Percentiles rank a stretch among this genome's conserved stretches.
Conservation (phyloP, 129 eudicot genomes). For the Glebionis coronaria region DNA sequence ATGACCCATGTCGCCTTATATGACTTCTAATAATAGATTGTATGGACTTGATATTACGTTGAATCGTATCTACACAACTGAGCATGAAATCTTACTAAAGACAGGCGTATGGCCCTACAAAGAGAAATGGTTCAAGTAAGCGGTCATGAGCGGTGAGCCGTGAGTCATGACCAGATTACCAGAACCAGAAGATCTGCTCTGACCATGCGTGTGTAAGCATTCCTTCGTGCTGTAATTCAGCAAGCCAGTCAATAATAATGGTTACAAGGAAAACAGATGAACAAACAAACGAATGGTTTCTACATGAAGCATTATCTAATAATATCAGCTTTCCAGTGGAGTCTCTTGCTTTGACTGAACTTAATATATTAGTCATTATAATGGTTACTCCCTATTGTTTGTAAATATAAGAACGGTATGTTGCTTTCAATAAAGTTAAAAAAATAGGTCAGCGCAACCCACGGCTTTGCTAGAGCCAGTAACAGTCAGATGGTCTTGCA, state of each 20-base stretch:
- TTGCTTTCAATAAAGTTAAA: background rate
- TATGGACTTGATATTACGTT: constrained; percentile 23
- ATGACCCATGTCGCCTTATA: constrained; percentile 11
- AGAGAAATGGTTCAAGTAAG: constrained; percentile 32
- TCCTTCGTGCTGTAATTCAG: constrained; percentile 18
- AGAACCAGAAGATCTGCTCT: constrained; percentile 13
- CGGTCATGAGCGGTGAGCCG: constrained; percentile 8
- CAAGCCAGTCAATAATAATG: constrained; percentile 30
- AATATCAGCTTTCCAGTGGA: too few relatives aligned
- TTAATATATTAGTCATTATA: too few relatives aligned
- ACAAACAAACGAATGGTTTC: background rate
- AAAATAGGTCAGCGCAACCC: background rate
- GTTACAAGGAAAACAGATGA: constrained; percentile 6
- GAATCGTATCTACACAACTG: constrained; percentile 11
- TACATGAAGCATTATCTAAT: too few relatives aligned
- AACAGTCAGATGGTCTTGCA: too few relatives aligned
- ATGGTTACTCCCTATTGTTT: too few relatives aligned
- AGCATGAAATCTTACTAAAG: background rate
- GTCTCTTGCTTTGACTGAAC: too few relatives aligned
- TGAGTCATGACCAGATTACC: constrained; percentile 20
- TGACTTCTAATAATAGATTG: constrained; percentile 9
- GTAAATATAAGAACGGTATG: background rate
- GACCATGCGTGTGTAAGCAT: background rate
- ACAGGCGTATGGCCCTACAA: constrained; percentile 35
- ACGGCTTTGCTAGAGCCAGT: background rate